phyloP scores from a whole-genome alignment of 2,329 filamentous ascomycete species.

The Exophiala sideris region DNA sequence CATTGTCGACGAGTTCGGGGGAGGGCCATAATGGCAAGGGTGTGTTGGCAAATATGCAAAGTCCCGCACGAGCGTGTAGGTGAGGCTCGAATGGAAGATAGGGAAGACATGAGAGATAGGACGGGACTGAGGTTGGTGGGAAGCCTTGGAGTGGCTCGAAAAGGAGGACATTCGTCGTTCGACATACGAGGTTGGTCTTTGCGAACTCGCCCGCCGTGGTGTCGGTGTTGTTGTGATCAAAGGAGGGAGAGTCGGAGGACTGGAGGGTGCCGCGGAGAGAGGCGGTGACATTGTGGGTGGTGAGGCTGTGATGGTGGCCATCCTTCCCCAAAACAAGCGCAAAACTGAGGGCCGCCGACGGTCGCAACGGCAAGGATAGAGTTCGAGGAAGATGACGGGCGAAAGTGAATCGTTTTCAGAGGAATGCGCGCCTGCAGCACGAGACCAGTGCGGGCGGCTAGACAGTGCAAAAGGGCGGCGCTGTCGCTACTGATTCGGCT shows the following conservation, averaged over 20 bases:
- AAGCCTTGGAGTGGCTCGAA: conserved; percentile 63
- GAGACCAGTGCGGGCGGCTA: conserved; percentile 4
- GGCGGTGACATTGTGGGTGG: conserved; percentile 32
- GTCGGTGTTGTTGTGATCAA: conserved; percentile 48
- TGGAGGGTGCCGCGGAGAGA: conserved; percentile 30
- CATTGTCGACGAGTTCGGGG: conserved; percentile 71
- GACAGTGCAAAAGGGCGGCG: neutral
- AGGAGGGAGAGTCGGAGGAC: conserved; percentile 45
- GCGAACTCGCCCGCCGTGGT: conserved; percentile 56
- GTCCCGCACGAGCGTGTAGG: conserved; percentile 89
- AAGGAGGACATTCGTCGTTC: conserved; percentile 82
- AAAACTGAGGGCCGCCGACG: conserved; percentile 9
- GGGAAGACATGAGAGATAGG: conserved; percentile 80
- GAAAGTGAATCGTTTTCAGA: neutral
- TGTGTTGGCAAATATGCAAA: conserved; percentile 85
- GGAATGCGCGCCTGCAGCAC: conserved; percentile 17
- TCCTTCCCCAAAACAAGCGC: conserved; percentile 18
- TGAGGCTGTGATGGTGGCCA: conserved; percentile 38
- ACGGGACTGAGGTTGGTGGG: conserved; percentile 60
- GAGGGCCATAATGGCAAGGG: conserved; percentile 91
- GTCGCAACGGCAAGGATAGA: neutral
- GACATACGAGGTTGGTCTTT: conserved; percentile 71
- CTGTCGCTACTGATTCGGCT: too few relatives aligned
- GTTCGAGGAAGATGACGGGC: conserved; percentile 1
- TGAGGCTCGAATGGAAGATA: conserved; percentile 76